Evolutionary conservation across 1,284 basidiomycete genomes (phyloP).

Genomic region (Pyrrhoderma noxium): DNA sequence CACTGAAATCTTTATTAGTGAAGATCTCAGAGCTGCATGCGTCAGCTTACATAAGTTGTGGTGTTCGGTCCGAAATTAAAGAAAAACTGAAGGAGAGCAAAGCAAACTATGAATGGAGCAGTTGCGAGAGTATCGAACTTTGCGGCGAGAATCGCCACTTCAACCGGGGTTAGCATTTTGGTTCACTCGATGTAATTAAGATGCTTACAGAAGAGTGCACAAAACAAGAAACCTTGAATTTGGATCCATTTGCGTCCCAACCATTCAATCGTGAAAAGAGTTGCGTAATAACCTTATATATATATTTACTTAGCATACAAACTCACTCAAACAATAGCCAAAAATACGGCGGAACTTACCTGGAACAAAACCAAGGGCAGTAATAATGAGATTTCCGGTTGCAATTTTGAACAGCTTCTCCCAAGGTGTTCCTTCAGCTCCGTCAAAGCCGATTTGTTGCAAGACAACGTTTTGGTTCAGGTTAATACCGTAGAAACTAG

Average conservation of each 20-base stretch:
- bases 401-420: slow-evolving; percentile 55
- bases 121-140: slow-evolving; percentile 56
- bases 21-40: slow-evolving; percentile 10
- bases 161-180: background rate
- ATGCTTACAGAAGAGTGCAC: slow-evolving; percentile 58
- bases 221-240: slow-evolving; percentile 68
- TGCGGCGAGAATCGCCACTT: slow-evolving; percentile 59
- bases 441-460: slow-evolving; percentile 59
- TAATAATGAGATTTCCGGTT: slow-evolving; percentile 64
- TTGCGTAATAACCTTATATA: slow-evolving; percentile 55
- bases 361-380: slow-evolving; percentile 66
- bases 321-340: slow-evolving; percentile 18
- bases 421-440: slow-evolving; percentile 50
- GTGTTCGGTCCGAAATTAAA: slow-evolving; percentile 87
- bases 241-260: slow-evolving; percentile 72
- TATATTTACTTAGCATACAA: slow-evolving; percentile 20
- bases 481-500: slow-evolving; percentile 66
- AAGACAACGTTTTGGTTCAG: slow-evolving; percentile 72
- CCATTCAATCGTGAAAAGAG: slow-evolving; percentile 63
- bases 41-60: slow-evolving; percentile 46
- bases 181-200: background rate
- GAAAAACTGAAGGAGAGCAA: slow-evolving; percentile 65
- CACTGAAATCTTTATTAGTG: slow-evolving; percentile 32
- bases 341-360: slow-evolving; percentile 36
- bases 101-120: slow-evolving; percentile 64